phyloP scores from a whole-genome alignment of 306 rosid genomes.

The Abrus pulchellus region DNA sequence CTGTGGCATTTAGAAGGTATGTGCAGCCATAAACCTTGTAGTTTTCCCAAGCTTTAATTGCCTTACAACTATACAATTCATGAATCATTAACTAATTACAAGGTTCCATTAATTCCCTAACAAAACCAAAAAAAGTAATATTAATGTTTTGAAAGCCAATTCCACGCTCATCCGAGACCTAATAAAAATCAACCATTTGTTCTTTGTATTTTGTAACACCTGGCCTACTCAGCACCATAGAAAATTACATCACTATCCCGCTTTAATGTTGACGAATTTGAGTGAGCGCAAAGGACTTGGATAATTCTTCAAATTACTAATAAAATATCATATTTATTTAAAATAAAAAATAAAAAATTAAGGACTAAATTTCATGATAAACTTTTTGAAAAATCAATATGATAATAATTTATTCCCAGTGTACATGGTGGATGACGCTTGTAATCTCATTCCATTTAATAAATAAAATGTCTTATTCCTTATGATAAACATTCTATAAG shows the following conservation, averaged over 20 bases:
- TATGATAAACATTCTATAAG: not conserved
- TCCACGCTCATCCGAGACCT: not conserved
- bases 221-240: slow-evolving; percentile 6
- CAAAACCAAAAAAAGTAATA: no score
- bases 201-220: not conserved
- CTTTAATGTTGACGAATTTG: not conserved
- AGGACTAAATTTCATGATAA: no score
- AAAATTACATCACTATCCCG: not conserved
- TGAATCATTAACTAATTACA: no score
- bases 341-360: no score
- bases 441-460: not conserved
- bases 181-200: not conserved
- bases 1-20: slow-evolving; percentile 80
- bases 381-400: not conserved
- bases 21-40: slow-evolving; percentile 11
- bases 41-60: not conserved
- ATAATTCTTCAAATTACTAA: not conserved
- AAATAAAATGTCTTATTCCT: not conserved
- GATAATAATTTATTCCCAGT: not conserved
- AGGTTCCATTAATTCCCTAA: no score
- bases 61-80: not conserved
- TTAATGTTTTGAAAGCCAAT: not conserved
- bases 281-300: not conserved
- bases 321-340: no score
- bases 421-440: not conserved